These are phyloP conservation scores for Funneliformis mosseae DNA, from an alignment of 192 early-diverging fungal genomes.

Conservation along the genomic window DNA sequence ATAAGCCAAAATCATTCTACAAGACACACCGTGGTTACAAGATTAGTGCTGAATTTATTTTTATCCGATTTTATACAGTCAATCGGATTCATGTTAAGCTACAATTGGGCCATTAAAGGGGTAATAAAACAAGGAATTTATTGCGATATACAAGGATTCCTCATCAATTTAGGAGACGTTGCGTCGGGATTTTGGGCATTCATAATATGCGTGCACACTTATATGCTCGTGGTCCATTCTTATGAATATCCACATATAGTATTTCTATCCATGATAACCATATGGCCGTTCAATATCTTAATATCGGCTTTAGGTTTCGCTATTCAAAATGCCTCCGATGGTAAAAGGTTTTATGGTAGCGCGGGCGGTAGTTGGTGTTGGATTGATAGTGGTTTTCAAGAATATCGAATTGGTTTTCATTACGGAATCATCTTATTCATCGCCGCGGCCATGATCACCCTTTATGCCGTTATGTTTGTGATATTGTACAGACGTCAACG, in stretches of 20 bases:
- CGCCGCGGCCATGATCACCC: background rate
- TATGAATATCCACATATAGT: slow-evolving; percentile 21
- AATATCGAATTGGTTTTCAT: slow-evolving; percentile 24
- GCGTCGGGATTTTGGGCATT: slow-evolving; percentile 26
- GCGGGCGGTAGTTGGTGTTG: slow-evolving; percentile 31
- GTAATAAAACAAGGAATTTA: background rate
- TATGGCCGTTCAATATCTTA: slow-evolving; percentile 15
- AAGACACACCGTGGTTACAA: background rate
- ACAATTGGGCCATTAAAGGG: background rate
- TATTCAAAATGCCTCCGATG: background rate
- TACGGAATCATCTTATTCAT: slow-evolving; percentile 16
- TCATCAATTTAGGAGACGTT: slow-evolving; percentile 30
- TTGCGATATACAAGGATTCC: slow-evolving; percentile 22
- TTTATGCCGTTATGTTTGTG: slow-evolving; percentile 8
- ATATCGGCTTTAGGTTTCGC: background rate
- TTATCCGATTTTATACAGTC: slow-evolving; percentile 19
- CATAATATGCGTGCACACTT: slow-evolving; percentile 27
- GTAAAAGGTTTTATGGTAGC: background rate
- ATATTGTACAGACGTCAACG: slow-evolving; percentile 4
- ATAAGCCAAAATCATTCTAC: background rate
- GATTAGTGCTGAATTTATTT: slow-evolving; percentile 22
- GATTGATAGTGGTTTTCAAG: background rate
- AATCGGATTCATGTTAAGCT: slow-evolving; percentile 26
- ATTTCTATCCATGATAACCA: background rate
- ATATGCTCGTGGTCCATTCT: slow-evolving; percentile 13